Conservation (phyloP, 129 eudicot genomes). For the Solidago caesia region DNA sequence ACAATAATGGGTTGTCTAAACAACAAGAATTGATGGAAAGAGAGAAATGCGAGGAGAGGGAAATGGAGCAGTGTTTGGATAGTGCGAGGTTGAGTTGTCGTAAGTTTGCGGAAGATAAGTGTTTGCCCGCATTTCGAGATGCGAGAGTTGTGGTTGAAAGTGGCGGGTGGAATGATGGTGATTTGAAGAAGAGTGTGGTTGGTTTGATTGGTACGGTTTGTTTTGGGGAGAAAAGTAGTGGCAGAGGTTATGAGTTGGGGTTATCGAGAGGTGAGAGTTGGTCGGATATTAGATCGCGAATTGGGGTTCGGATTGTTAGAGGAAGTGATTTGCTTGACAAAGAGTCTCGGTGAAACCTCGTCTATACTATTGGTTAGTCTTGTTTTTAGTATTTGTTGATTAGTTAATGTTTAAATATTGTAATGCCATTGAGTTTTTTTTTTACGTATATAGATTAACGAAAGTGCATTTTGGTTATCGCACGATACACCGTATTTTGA, state of each 20-base stretch:
- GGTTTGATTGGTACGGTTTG: slow-evolving; percentile 50
- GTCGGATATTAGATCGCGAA: slow-evolving; percentile 15
- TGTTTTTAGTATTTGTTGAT: background rate
- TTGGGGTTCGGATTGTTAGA: slow-evolving; percentile 38
- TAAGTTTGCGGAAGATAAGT: slow-evolving; percentile 53
- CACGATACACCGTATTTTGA: too few species aligned
- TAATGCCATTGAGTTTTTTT: background rate
- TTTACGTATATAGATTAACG: background rate
- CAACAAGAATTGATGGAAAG: slow-evolving; percentile 38
- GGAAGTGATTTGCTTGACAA: slow-evolving; percentile 55
- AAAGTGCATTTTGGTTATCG: too few species aligned
- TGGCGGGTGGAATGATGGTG: background rate
- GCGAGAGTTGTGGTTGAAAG: slow-evolving; percentile 42
- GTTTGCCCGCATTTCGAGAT: slow-evolving; percentile 51
- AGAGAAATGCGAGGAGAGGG: slow-evolving; percentile 64
- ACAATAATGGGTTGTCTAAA: slow-evolving; percentile 16
- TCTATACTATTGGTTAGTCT: background rate
- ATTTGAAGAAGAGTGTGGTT: slow-evolving; percentile 32
- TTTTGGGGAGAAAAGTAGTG: slow-evolving; percentile 19
- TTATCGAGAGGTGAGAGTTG: slow-evolving; percentile 3
- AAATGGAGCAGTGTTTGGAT: slow-evolving; percentile 56
- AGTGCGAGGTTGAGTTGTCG: slow-evolving; percentile 48
- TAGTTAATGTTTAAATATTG: background rate
- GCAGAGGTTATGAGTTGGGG: slow-evolving; percentile 39
- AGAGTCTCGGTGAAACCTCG: background rate